Evolutionary conservation across 345 rosid species (phyloP).

Genomic region (Lepidium sativum): DNA sequence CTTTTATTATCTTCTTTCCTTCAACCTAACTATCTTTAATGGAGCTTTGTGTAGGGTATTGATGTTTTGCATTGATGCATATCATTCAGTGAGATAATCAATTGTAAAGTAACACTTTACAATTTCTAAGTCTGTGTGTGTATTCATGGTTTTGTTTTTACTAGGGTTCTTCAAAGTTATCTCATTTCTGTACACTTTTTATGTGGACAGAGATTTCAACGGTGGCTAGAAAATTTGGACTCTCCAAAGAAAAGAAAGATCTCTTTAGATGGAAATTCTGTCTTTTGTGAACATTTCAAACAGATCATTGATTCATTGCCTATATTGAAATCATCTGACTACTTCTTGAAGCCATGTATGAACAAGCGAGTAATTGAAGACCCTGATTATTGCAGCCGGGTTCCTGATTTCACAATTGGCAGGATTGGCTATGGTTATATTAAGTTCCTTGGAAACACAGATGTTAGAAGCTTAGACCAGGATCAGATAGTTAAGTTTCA

Average conservation of each 20-base stretch:
- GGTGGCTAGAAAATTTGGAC: background rate
- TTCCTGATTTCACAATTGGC: constrained; percentile 66
- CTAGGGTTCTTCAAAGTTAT: background rate
- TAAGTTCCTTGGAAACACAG: constrained; percentile 68
- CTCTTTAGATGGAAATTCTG: background rate
- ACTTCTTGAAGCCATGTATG: constrained; percentile 59
- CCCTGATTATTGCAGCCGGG: constrained; percentile 67
- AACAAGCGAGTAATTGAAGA: constrained; percentile 37
- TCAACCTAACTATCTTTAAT: background rate
- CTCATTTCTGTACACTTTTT: background rate
- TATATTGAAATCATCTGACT: constrained; percentile 38
- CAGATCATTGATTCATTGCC: constrained; percentile 47
- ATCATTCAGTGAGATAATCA: too few relatives aligned
- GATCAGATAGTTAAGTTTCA: constrained; percentile 62
- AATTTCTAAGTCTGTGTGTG: background rate
- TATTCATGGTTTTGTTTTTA: background rate
- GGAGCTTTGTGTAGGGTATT: background rate
- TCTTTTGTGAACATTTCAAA: constrained; percentile 10
- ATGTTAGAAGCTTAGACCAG: constrained; percentile 60
- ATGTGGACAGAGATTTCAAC: constrained; percentile 10
- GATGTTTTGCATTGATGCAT: background rate
- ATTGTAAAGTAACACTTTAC: background rate
- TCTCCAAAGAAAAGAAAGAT: constrained; percentile 45
- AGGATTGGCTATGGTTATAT: constrained; percentile 69
- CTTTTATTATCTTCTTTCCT: background rate